Base-by-base conservation (phyloP, 108 stramenopile species). In the Fistulifera solaris region DNA sequence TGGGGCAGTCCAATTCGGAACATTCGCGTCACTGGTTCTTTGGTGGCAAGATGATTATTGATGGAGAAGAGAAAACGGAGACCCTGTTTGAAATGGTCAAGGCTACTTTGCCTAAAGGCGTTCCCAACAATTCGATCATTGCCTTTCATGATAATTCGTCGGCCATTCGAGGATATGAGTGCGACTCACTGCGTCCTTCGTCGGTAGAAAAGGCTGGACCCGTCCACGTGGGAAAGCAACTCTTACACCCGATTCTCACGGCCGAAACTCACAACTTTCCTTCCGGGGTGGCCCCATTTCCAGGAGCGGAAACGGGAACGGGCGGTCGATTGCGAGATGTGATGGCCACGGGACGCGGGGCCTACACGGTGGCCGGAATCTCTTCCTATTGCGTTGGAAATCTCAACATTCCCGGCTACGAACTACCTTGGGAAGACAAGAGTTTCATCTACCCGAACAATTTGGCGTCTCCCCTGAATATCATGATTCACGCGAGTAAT, bases 11-110 rank as follows among this genome's bases (percentile, higher is more conserved):
- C 50, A 89, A 95, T 74, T 93, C 91, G 35, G 98, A 99, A 74
- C 98, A 99, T 71, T 96, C 94, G 16, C 87, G 98, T 27, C 98
- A 99, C 73, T 99, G 98, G 98, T 99, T 98, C 85, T 99, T 99
- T 70, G 86, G 91, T 19, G 98, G 97, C 26, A 94, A 94, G 59
- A 96, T 98, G 87, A 77, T 99, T 22, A 94, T 99, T 57, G 96
- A 99, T 72, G 95, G 94, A 8, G 81, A 76, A 50, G 94, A 95
- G 77, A 92, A 93, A 70, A 47, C 71, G 1, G 56, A 94, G 45
- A 96, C 96, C 0, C 79, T 99, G 40, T 98, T 99, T 66, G 72
- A 94, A 76, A 90, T 99, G 92, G 98, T 99, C 72, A 98, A 97
- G 77, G 89, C 72, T 15, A 98, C 98, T 6, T 60, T 97, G 22